These are phyloP conservation scores for Flaveria robusta DNA, from an alignment of 129 eudicot species.

Conservation along the genomic window DNA sequence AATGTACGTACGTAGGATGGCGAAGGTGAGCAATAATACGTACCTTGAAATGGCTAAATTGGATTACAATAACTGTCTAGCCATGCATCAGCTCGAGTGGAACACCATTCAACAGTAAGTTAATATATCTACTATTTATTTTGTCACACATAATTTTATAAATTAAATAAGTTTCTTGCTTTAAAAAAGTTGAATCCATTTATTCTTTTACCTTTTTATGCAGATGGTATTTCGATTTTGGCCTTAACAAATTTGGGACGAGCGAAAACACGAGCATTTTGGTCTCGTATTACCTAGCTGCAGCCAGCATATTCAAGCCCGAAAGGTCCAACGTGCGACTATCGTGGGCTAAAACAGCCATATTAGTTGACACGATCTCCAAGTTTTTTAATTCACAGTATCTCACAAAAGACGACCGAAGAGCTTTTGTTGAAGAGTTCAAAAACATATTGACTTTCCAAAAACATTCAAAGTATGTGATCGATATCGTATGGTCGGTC, in stretches of 20 bases:
- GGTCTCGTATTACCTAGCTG: slow-evolving; percentile 53
- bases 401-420: slow-evolving; percentile 37
- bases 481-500: too few species aligned
- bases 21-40: slow-evolving; percentile 62
- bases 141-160: too few species aligned
- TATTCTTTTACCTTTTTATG: neutral
- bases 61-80: slow-evolving; percentile 71
- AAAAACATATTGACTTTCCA: slow-evolving; percentile 14
- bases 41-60: slow-evolving; percentile 85
- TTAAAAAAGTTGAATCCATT: too few species aligned
- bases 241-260: slow-evolving; percentile 42
- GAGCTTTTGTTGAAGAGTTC: slow-evolving; percentile 51
- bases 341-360: slow-evolving; percentile 71
- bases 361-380: slow-evolving; percentile 46
- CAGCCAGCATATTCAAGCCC: slow-evolving; percentile 64
- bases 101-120: slow-evolving; percentile 54
- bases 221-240: slow-evolving; percentile 62
- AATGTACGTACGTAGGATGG: slow-evolving; percentile 59
- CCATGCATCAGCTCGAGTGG: slow-evolving; percentile 74
- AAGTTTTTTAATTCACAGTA: slow-evolving; percentile 29
- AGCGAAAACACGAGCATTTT: slow-evolving; percentile 41
- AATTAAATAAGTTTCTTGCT: too few species aligned
- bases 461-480: slow-evolving; percentile 24
- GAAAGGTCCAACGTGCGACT: slow-evolving; percentile 54
- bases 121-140: too few species aligned